phyloP scores from a whole-genome alignment of 441 rosid genomes.

The Adansonia grandidieri region DNA sequence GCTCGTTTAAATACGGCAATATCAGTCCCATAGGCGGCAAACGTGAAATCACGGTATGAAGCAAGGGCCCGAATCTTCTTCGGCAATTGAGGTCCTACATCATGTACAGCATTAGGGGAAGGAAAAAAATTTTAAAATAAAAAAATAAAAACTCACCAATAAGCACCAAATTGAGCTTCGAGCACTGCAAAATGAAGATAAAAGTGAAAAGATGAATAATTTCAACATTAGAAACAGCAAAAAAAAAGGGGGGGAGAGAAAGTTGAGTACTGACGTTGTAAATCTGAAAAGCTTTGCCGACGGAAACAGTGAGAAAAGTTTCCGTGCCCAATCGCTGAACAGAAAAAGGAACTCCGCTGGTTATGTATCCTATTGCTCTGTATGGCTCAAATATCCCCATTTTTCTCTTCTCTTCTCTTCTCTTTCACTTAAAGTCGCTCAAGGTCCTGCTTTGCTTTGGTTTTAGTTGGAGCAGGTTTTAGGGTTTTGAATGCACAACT shows the following conservation, averaged over 20 bases:
- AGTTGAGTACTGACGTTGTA: slow-evolving; percentile 52
- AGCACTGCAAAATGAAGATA: slow-evolving; percentile 58
- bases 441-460: not conserved
- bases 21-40: slow-evolving; percentile 73
- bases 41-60: slow-evolving; percentile 82
- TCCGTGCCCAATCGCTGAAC: slow-evolving; percentile 90
- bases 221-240: not conserved
- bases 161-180: slow-evolving; percentile 76
- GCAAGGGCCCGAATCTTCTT: slow-evolving; percentile 86
- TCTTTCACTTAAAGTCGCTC: not conserved
- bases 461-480: not conserved
- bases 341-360: slow-evolving; percentile 79
- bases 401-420: not conserved
- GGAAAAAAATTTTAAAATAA: not conserved
- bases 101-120: not conserved
- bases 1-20: slow-evolving; percentile 85
- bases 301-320: slow-evolving; percentile 85
- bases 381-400: slow-evolving; percentile 96
- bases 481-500: slow-evolving; percentile 6
- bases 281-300: slow-evolving; percentile 95
- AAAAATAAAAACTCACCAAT: slow-evolving; percentile 48
- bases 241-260: not conserved
- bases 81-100: slow-evolving; percentile 77
- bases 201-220: not conserved
- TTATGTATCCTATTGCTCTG: slow-evolving; percentile 90